These are phyloP conservation scores for Candida ponderosae DNA, from an alignment of 805 yeast species.

Conservation along the genomic window DNA sequence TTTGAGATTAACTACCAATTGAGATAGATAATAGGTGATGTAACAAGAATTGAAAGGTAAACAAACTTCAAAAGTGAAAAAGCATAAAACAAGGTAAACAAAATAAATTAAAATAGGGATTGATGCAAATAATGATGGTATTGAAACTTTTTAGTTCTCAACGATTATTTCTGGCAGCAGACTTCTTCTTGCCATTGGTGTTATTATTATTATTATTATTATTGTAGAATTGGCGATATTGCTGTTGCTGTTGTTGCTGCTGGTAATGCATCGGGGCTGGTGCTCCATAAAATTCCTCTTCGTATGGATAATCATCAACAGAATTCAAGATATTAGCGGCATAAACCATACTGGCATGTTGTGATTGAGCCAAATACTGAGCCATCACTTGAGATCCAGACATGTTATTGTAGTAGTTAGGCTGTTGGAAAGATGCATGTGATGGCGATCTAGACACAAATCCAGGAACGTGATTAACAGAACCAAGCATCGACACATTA, in stretches of 20 bases:
- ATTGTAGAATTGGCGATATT: too few relatives aligned
- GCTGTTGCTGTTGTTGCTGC: neutral
- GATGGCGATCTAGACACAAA: neutral
- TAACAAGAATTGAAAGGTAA: too few relatives aligned
- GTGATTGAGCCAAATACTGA: slow-evolving; percentile 67
- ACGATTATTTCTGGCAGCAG: too few relatives aligned
- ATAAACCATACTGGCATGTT: slow-evolving; percentile 51
- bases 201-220: neutral
- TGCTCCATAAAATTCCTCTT: slow-evolving; percentile 3
- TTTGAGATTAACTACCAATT: too few relatives aligned
- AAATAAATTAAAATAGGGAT: too few relatives aligned
- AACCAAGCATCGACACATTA: neutral
- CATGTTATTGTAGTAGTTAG: slow-evolving; percentile 15
- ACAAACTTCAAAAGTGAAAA: too few relatives aligned
- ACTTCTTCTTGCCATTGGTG: neutral
- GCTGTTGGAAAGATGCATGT: slow-evolving; percentile 1
- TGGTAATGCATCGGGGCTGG: neutral
- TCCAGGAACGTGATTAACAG: too few relatives aligned
- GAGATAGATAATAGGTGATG: too few relatives aligned
- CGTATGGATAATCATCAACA: slow-evolving; percentile 27
- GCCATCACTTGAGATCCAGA: slow-evolving; percentile 75
- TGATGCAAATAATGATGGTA: too few relatives aligned
- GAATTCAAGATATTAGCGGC: slow-evolving; percentile 46
- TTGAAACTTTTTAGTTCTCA: too few relatives aligned
- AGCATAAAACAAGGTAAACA: too few relatives aligned